Percentiles rank a stretch among this genome's conserved stretches.
phyloP scores from a whole-genome alignment of 352 stramenopile species.

The Phytopythium kandeliae region DNA sequence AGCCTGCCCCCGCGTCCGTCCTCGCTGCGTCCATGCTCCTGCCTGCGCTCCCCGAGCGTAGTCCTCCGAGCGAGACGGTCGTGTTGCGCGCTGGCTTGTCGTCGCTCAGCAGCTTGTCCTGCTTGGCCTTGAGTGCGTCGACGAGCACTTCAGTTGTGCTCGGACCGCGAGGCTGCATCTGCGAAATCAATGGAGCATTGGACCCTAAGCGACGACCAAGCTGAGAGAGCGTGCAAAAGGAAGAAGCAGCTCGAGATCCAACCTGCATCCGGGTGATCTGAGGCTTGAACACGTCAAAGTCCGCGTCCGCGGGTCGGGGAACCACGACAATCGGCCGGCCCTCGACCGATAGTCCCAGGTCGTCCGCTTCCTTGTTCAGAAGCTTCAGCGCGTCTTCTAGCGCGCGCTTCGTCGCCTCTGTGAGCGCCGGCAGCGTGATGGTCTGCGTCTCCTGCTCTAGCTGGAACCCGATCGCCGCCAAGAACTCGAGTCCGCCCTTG shows the following conservation, averaged over 20 bases:
- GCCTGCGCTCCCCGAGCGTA: slow-evolving; percentile 1
- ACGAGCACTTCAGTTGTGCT: slow-evolving; percentile 78
- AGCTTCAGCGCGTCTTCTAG: slow-evolving; percentile 52
- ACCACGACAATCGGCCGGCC: slow-evolving; percentile 42
- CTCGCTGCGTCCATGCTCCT: slow-evolving; percentile 5
- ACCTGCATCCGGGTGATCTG: slow-evolving; percentile 83
- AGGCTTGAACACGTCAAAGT: slow-evolving; percentile 79
- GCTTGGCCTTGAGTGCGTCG: slow-evolving; percentile 68
- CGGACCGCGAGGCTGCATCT: slow-evolving; percentile 75
- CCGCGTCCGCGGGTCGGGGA: slow-evolving; percentile 24
- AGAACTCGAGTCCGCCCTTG: slow-evolving; percentile 66
- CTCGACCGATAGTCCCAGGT: slow-evolving; percentile 49
- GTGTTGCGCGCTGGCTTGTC: slow-evolving; percentile 70
- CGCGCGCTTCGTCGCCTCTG: slow-evolving; percentile 14
- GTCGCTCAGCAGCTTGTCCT: slow-evolving; percentile 55
- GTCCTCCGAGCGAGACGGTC: slow-evolving; percentile 34
- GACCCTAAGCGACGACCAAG: too few species aligned
- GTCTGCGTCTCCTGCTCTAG: slow-evolving; percentile 41
- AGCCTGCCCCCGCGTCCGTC: slow-evolving; percentile 5
- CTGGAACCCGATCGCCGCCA: slow-evolving; percentile 59
- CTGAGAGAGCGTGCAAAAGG: too few species aligned
- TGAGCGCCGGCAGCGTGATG: slow-evolving; percentile 25
- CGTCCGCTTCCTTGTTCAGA: slow-evolving; percentile 71
- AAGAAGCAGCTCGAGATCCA: neutral
- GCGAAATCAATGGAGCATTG: too few species aligned